A percentile compares a stretch with the other conserved stretches of the same genome.
Evolutionary conservation across 1,284 basidiomycete species (phyloP).

Genomic region (Malassezia sympodialis): DNA sequence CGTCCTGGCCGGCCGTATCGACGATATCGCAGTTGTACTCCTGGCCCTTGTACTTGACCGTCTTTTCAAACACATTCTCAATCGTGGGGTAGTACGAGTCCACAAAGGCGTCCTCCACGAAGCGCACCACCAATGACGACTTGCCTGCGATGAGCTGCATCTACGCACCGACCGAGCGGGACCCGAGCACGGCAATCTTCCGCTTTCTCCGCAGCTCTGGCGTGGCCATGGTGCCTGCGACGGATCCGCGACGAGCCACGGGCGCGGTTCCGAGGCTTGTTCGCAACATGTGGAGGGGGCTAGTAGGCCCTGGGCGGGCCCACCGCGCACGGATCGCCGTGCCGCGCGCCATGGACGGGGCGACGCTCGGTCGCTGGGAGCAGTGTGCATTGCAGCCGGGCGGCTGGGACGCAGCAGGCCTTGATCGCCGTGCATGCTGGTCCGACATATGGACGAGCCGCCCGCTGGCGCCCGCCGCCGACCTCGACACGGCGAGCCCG

Average conservation of each 20-base stretch:
- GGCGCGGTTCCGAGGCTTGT: neutral
- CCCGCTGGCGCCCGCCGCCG: neutral
- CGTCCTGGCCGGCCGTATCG: slow-evolving; percentile 92
- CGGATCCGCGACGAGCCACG: neutral
- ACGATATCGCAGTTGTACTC: slow-evolving; percentile 95
- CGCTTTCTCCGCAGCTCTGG: slow-evolving; percentile 37
- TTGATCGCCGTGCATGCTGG: neutral
- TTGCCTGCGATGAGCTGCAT: slow-evolving; percentile 55
- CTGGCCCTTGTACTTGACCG: slow-evolving; percentile 67
- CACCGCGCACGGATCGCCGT: neutral
- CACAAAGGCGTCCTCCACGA: slow-evolving; percentile 52
- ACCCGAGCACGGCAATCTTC: slow-evolving; percentile 47
- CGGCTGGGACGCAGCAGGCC: slow-evolving; percentile 1
- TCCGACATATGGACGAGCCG: neutral
- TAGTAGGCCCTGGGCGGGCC: neutral
- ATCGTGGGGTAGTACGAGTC: slow-evolving; percentile 90
- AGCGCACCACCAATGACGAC: slow-evolving; percentile 57
- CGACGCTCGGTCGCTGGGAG: neutral
- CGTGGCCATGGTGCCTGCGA: neutral
- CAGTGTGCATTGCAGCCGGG: neutral
- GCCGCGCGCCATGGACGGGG: neutral
- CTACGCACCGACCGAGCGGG: slow-evolving; percentile 39
- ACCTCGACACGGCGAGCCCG: neutral
- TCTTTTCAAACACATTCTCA: slow-evolving; percentile 77
- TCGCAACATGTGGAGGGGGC: neutral